Base-by-base conservation (phyloP, 352 stramenopile species). In the Peronospora destructor region DNA sequence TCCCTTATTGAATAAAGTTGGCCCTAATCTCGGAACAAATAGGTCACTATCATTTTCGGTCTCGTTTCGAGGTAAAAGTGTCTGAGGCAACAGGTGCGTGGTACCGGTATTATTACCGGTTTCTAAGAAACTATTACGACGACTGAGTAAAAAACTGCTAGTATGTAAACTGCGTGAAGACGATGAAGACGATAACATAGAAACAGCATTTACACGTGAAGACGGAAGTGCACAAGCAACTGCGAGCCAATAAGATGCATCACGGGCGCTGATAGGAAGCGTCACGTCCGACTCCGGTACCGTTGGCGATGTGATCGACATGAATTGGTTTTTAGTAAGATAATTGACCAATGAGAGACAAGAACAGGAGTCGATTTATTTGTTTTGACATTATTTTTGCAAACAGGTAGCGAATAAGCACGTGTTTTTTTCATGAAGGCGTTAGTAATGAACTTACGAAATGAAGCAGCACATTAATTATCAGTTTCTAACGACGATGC, bases 221-320 rank as follows among this genome's bases (percentile, higher is more conserved):
- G 65, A 75, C 3, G 60, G 71, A 13, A 62, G 70, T 2, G 64
- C 42, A 0, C 66, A 71, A 7, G 73, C 76, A 14, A 84, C 51
- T 13, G 71, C 45, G 33, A 87, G 53, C 76, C 76, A 87, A 52
- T 82, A 87, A 23, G 59, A 69, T 53, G 76, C 71, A 61, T 87
- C 76, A 47, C 76, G 76, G 30, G 73, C 76, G 54, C 76, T 87
- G 42, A 79, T 64, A 12, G 46, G 57, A 33, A 33, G 45, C 40
- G 56, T 64, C 14, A 67, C 77, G 50, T 76, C 67, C 2, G 56
- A 42, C 40, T 46, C 60, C 26, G 32, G 45, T 17, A 70, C 59
- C 45, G 56, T 53, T 23, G 33, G 12, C n/a, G 12, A 30, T 17
- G 10, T 41, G n/a, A 19, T 19, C 3, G 19, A 21, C 19, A 21